Evolutionary conservation across 1,284 basidiomycete species (phyloP), one percentile per base, ranked within the genome.

Genomic region (Anthracocystis panici-leucophaei): DNA sequence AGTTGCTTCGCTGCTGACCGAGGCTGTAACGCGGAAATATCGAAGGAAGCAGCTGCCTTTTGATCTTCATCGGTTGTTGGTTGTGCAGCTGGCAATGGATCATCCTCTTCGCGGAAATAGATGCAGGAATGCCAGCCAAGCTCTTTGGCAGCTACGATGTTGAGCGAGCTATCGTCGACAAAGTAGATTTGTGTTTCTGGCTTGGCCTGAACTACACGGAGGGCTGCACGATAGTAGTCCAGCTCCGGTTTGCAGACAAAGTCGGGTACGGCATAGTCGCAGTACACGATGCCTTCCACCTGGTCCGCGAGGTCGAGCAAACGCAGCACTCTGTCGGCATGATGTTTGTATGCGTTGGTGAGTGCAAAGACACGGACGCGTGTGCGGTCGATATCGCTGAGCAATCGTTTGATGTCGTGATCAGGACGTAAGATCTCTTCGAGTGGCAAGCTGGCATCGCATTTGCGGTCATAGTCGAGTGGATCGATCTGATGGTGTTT

Each of bases 181-280:
- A 85, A 85, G 57, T 79, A 85, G 42, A 67, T 63, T 23, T 54
- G 66, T 12, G 61, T 68, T 6, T 54, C 48, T 0, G 66, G 61
- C 2, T 48, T 25, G 0, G 75, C 70, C 9, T 69, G 62, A 2
- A 84, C 77, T 18, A 67, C 65, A 8, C 63, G 40, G 23, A 80
- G 57, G 3, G 83, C 83, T 5, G 74, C 80, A 11, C 66, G 59
- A 46, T 80, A 85, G 60, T 74, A 84, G 52, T 78, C 79, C 21
- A 52, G 54, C 64, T 95, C 92, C 10, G 93, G 93, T 82, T 95
- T 95, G 87, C 93, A 94, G 6, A 88, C 88, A 85, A 95, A 93
- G 67, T 91, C 84, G 16, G 89, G 87, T 20, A 73, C 65, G 9
- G 88, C 86, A 77, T 95, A 95, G 86, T 95, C 91, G 81, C 93